Evolutionary conservation across 1,284 basidiomycete genomes (phyloP).

Genomic region (Kwoniella shivajii): DNA sequence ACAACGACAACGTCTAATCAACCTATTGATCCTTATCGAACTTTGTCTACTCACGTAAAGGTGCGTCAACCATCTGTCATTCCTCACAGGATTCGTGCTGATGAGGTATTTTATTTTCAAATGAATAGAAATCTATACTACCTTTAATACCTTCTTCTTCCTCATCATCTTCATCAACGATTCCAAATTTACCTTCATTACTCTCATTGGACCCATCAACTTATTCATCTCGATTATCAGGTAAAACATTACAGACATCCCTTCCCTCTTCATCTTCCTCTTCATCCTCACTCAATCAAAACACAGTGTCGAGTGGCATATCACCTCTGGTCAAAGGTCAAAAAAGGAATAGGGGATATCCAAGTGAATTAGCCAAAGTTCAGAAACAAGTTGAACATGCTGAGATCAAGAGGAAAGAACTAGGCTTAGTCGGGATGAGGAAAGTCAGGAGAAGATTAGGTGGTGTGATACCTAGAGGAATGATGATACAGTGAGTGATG

Average conservation of each 20-base stretch:
- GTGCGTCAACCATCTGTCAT: constrained; percentile 14
- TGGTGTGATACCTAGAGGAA: constrained; percentile 19
- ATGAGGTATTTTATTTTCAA: neutral
- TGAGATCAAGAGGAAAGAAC: constrained; percentile 5
- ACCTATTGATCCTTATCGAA: constrained; percentile 29
- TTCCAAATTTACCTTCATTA: constrained; percentile 23
- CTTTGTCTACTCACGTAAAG: constrained; percentile 29
- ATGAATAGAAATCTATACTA: constrained; percentile 28
- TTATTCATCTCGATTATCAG: constrained; percentile 34
- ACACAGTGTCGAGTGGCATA: constrained; percentile 9
- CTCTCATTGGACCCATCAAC: constrained; percentile 29
- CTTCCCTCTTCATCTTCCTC: neutral
- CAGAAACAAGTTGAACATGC: constrained; percentile 16
- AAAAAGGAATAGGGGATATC: constrained; percentile 38
- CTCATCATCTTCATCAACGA: too few relatives aligned
- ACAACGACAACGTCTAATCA: neutral
- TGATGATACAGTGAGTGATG: constrained; percentile 33
- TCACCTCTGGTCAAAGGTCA: constrained; percentile 33
- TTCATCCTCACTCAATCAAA: neutral
- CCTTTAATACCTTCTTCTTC: constrained; percentile 19
- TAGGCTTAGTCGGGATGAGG: constrained; percentile 23
- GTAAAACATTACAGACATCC: constrained; percentile 35
- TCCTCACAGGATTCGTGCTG: too few relatives aligned
- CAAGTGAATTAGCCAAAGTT: constrained; percentile 12
- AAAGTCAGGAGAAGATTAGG: constrained; percentile 25